Evolutionary conservation across 257 asterid genomes (phyloP).

Genomic region (Solanum infundibuliforme): DNA sequence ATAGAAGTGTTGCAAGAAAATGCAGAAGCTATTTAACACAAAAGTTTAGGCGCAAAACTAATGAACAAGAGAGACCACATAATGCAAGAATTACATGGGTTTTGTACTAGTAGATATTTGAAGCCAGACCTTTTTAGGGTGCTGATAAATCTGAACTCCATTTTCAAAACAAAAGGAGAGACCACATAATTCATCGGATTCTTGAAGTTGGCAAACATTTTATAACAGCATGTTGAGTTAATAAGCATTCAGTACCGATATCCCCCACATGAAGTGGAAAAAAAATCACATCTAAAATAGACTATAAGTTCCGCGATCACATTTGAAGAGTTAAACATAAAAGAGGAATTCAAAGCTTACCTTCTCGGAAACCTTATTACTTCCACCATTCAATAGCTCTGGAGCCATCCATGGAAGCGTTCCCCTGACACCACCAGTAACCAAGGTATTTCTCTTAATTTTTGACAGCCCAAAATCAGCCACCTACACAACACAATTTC

Average conservation of each 20-base stretch:
- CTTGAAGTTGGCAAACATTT: neutral
- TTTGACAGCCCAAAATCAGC: constrained; percentile 9
- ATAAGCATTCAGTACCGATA: neutral
- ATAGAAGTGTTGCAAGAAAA: neutral
- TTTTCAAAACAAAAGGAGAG: neutral
- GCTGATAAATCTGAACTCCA: neutral
- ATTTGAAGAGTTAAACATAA: neutral
- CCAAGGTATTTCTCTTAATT: constrained; percentile 1
- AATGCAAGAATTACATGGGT: neutral
- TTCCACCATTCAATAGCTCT: constrained; percentile 1
- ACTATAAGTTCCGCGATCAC: neutral
- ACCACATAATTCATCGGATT: neutral
- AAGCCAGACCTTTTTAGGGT: neutral
- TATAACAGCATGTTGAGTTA: neutral
- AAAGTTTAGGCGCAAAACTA: neutral
- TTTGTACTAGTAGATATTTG: neutral
- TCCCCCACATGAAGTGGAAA: neutral
- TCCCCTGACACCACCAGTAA: constrained; percentile 7
- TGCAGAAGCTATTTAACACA: neutral
- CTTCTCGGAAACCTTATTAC: constrained; percentile 6
- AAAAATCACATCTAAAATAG: neutral
- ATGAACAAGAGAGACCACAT: neutral
- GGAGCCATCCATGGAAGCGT: constrained; percentile 11
- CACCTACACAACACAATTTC: neutral
- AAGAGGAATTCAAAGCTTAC: neutral